phyloP scores from a whole-genome alignment of 805 yeast genomes.

The Candida broadrunensis region DNA sequence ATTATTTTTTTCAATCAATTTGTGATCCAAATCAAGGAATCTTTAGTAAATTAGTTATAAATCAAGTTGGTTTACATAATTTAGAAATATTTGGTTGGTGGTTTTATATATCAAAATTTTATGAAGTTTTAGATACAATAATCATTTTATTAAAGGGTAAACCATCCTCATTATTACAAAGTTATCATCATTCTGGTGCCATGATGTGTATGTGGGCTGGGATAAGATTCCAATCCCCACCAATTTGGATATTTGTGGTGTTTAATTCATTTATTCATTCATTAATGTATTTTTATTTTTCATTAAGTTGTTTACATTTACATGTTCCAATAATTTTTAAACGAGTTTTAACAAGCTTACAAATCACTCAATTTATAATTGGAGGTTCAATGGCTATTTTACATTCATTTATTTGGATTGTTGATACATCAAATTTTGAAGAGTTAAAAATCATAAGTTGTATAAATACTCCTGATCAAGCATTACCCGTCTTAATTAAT shows the following conservation, averaged over 20 bases:
- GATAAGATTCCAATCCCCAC: slow-evolving; percentile 64
- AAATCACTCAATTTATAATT: slow-evolving; percentile 63
- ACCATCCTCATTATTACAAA: slow-evolving; percentile 63
- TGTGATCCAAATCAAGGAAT: slow-evolving; percentile 62
- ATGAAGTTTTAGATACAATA: slow-evolving; percentile 67
- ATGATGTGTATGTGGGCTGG: slow-evolving; percentile 84
- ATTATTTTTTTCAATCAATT: slow-evolving; percentile 56
- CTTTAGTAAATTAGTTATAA: slow-evolving; percentile 29
- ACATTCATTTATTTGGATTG: slow-evolving; percentile 60
- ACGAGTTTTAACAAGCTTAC: slow-evolving; percentile 60
- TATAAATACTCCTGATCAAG: slow-evolving; percentile 56
- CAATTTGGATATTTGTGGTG: slow-evolving; percentile 77
- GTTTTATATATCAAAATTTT: slow-evolving; percentile 68
- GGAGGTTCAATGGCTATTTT: slow-evolving; percentile 68
- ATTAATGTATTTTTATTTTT: slow-evolving; percentile 69
- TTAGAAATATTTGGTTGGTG: slow-evolving; percentile 59
- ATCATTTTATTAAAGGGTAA: slow-evolving; percentile 67
- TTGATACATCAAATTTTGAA: slow-evolving; percentile 42
- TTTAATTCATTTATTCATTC: slow-evolving; percentile 78
- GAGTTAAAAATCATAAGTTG: slow-evolving; percentile 37
- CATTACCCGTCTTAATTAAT: slow-evolving; percentile 59
- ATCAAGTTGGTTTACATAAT: slow-evolving; percentile 24
- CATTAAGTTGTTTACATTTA: slow-evolving; percentile 56
- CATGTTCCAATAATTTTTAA: slow-evolving; percentile 57
- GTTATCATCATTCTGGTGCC: slow-evolving; percentile 78